Evolutionary conservation across 2,329 filamentous ascomycete genomes (phyloP).

Genomic region (Neofusicoccum kwambonambiense): DNA sequence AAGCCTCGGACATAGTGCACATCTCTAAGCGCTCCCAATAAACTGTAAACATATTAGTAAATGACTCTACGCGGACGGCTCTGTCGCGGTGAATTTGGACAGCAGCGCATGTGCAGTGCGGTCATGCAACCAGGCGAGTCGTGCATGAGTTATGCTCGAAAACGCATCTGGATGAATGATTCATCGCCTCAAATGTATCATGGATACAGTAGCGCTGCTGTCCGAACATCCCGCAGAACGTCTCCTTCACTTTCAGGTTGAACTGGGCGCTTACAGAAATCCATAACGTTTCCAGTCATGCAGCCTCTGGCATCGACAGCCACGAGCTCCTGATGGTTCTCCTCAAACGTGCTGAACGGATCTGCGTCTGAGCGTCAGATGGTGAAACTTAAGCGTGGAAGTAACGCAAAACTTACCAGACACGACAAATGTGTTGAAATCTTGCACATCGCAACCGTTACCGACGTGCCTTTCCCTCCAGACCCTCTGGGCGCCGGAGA

Average conservation of each 20-base stretch:
- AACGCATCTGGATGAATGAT: neutral
- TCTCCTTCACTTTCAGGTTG: neutral
- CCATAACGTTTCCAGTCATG: conserved; percentile 74
- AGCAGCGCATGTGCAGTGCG: neutral
- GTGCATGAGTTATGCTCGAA: neutral
- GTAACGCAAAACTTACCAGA: conserved; percentile 47
- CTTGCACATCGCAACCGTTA: conserved; percentile 54
- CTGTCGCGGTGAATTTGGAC: neutral
- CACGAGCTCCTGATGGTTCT: conserved; percentile 67
- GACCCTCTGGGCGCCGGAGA: conserved; percentile 72
- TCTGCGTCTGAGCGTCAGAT: conserved; percentile 46
- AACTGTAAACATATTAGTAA: conserved; percentile 42
- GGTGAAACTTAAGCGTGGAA: conserved; percentile 22
- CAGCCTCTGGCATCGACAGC: conserved; percentile 70
- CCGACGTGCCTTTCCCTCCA: conserved; percentile 67
- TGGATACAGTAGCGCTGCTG: neutral
- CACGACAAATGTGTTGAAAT: conserved; percentile 83
- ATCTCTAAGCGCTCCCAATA: conserved; percentile 88
- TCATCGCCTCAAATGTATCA: neutral
- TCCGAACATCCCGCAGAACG: neutral
- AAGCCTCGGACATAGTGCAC: conserved; percentile 86
- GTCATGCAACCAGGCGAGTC: neutral
- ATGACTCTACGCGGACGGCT: neutral
- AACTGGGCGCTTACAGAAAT: conserved; percentile 63
- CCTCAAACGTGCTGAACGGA: conserved; percentile 70